Conservation (phyloP, 371 early-diverging fungal species). For the Apophysomyces sp. region DNA sequence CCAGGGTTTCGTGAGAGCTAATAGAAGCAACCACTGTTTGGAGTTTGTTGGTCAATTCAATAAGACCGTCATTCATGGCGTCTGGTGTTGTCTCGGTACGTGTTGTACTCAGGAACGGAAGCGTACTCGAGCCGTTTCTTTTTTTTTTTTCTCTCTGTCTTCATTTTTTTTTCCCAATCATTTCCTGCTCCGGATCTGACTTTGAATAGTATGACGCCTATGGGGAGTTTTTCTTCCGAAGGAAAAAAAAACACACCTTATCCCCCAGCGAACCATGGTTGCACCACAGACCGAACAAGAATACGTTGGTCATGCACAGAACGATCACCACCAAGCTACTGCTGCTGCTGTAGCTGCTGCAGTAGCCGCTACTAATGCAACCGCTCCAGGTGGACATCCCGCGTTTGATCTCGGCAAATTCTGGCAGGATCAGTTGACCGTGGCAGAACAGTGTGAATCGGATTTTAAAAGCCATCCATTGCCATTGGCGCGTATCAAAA, state of each 20-base stretch:
- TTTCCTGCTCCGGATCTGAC: not conserved
- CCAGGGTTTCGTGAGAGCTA: conserved; percentile 77
- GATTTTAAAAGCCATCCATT: conserved; percentile 94
- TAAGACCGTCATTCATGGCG: conserved; percentile 55
- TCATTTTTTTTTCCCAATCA: not conserved
- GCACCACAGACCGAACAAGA: conserved; percentile 1
- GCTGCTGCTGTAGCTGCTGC: conserved; percentile 1
- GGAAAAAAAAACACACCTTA: too few species aligned
- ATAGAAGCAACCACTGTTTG: conserved; percentile 91
- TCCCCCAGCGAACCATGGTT: not conserved
- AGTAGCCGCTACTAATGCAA: not conserved
- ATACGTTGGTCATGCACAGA: not conserved
- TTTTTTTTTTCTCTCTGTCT: not conserved
- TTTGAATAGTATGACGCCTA: not conserved
- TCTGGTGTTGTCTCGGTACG: conserved; percentile 6
- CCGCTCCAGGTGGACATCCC: conserved; percentile 31
- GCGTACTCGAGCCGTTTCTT: not conserved
- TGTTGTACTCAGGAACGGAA: conserved; percentile 2
- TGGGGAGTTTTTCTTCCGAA: not conserved
- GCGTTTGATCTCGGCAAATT: conserved; percentile 48
- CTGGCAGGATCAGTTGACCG: conserved; percentile 45
- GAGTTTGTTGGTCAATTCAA: conserved; percentile 89
- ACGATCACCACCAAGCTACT: not conserved
- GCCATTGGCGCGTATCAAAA: conserved; percentile 98
- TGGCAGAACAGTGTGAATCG: conserved; percentile 39